Percentiles rank a stretch among this genome's conserved stretches.
phyloP scores from a whole-genome alignment of 2,329 filamentous ascomycete genomes.

The Cordyceps farinosa region DNA sequence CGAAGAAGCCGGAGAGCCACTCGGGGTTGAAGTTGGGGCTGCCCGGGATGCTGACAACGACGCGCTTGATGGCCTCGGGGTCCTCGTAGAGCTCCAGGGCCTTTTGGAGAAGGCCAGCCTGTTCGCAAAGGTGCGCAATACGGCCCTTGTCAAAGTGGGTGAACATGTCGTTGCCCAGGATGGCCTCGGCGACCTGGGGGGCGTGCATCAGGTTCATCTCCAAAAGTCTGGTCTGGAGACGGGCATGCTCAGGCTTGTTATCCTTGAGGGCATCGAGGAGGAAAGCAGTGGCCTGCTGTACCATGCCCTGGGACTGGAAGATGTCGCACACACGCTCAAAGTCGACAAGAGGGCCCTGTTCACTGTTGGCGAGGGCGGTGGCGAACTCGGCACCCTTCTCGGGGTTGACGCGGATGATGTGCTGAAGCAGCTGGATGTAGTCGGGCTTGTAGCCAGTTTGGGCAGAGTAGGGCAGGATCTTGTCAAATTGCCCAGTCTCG shows the following conservation, averaged over 20 bases:
- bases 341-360: slow-evolving; percentile 82
- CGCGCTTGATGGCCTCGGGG: slow-evolving; percentile 82
- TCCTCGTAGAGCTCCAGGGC: slow-evolving; percentile 96
- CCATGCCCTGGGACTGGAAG: slow-evolving; percentile 96
- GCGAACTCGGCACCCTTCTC: slow-evolving; percentile 96
- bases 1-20: slow-evolving; percentile 90
- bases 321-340: slow-evolving; percentile 94
- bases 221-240: slow-evolving; percentile 87
- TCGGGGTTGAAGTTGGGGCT: slow-evolving; percentile 82
- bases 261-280: slow-evolving; percentile 91
- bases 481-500: slow-evolving; percentile 93
- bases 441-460: slow-evolving; percentile 90
- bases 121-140: slow-evolving; percentile 87
- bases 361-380: slow-evolving; percentile 83
- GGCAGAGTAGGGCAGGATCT: slow-evolving; percentile 88
- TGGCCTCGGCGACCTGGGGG: slow-evolving; percentile 95
- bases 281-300: slow-evolving; percentile 98
- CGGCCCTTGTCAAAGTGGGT: slow-evolving; percentile 90
- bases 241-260: slow-evolving; percentile 88
- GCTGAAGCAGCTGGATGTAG: slow-evolving; percentile 85
- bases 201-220: slow-evolving; percentile 99
- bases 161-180: slow-evolving; percentile 98
- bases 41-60: slow-evolving; percentile 75
- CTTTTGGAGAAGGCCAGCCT: slow-evolving; percentile 80
- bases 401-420: slow-evolving; percentile 85